phyloP scores from a whole-genome alignment of 2,329 filamentous ascomycete species.

The Drechslerella coelobrocha region DNA sequence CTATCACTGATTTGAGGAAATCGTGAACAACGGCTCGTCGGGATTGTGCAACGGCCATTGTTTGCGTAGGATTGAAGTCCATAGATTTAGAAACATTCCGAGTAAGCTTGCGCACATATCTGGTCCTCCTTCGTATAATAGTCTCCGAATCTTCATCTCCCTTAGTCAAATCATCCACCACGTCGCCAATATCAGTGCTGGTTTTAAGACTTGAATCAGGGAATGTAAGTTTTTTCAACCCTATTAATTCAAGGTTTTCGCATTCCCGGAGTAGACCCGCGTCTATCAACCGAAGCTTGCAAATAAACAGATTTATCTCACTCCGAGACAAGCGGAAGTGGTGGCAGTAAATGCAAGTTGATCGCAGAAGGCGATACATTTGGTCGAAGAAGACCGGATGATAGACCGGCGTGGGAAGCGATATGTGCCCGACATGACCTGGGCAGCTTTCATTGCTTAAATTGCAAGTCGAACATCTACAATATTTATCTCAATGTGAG shows the following conservation, averaged over 20 bases:
- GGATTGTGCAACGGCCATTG: conserved; percentile 80
- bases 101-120: conserved; percentile 76
- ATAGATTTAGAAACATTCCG: conserved; percentile 60
- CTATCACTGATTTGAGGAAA: conserved; percentile 62
- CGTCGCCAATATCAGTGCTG: conserved; percentile 57
- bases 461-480: conserved; percentile 89
- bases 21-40: conserved; percentile 78
- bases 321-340: conserved; percentile 79
- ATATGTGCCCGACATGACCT: conserved; percentile 93
- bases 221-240: conserved; percentile 50
- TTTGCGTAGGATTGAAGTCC: conserved; percentile 68
- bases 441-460: conserved; percentile 81
- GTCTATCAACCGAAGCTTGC: conserved; percentile 84
- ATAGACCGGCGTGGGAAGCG: conserved; percentile 90
- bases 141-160: conserved; percentile 71
- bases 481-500: background rate
- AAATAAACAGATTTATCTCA: conserved; percentile 78
- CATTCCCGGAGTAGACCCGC: conserved; percentile 79
- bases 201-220: conserved; percentile 41
- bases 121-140: conserved; percentile 64
- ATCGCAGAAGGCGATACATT: conserved; percentile 79
- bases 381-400: conserved; percentile 98
- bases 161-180: conserved; percentile 65
- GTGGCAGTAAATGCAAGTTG: conserved; percentile 90
- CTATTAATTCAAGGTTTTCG: conserved; percentile 61